A percentile compares a stretch with the other conserved stretches of the same genome.
Conservation (phyloP, 2,329 filamentous ascomycete genomes). For the Cladosporium oxysporum region DNA sequence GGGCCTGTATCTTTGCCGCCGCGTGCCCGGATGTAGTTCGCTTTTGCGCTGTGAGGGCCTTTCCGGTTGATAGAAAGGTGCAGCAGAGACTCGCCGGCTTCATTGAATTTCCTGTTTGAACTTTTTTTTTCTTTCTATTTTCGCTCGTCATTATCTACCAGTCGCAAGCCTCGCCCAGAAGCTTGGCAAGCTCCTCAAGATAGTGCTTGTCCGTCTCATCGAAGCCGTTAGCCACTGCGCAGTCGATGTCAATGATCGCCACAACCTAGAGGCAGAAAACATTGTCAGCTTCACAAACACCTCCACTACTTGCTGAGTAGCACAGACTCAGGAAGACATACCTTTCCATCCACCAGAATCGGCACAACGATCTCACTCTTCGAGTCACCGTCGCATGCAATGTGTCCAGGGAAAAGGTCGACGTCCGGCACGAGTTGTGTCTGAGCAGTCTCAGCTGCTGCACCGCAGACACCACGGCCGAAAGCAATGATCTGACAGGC, state of each 20-base stretch:
- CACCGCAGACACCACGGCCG: conserved; percentile 73
- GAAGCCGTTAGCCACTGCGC: conserved; percentile 66
- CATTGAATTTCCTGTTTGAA: not conserved
- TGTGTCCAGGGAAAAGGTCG: conserved; percentile 74
- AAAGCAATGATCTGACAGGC: conserved; percentile 78
- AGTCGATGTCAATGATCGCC: conserved; percentile 80
- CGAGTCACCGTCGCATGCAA: conserved; percentile 76
- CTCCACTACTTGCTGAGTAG: not conserved
- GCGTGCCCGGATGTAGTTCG: too few species aligned
- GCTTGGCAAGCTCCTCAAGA: conserved; percentile 65
- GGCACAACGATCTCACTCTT: conserved; percentile 83
- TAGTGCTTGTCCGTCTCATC: conserved; percentile 65
- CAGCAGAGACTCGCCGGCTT: too few species aligned
- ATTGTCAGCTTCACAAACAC: not conserved
- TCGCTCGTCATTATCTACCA: conserved; percentile 49
- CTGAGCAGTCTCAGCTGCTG: conserved; percentile 59
- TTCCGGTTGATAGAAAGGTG: too few species aligned
- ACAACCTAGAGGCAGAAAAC: conserved; percentile 50
- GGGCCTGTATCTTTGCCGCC: too few species aligned
- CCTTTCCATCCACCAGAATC: conserved; percentile 56
- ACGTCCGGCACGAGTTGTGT: conserved; percentile 72
- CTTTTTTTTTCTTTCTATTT: not conserved
- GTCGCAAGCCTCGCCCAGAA: conserved; percentile 64
- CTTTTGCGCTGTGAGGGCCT: too few species aligned
- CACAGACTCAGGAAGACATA: conserved; percentile 30